Conservation (phyloP, 345 rosid genomes). For the Gossypium bickii region DNA sequence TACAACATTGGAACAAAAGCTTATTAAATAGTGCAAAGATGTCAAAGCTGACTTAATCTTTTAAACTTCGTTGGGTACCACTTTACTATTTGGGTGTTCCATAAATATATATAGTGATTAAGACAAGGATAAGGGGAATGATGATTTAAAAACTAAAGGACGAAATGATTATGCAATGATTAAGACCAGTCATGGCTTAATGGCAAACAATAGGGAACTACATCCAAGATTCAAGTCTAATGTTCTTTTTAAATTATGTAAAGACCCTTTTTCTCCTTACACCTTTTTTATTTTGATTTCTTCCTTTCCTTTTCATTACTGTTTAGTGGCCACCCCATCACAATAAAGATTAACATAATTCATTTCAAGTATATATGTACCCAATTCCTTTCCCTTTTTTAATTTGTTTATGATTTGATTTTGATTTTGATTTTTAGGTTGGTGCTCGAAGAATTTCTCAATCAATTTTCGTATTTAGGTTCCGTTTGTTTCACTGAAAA, state of each 20-base stretch:
- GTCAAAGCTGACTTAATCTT: not conserved
- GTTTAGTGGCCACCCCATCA: not conserved
- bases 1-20: not conserved
- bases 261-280: not conserved
- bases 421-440: not conserved
- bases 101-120: not conserved
- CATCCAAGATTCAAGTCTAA: not conserved
- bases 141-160: not conserved
- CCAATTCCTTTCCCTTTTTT: not conserved
- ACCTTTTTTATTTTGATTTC: not conserved
- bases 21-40: no score
- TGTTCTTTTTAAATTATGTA: not conserved
- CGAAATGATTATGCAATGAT: constrained; percentile 4
- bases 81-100: not conserved
- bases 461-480: no score
- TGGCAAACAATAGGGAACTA: not conserved
- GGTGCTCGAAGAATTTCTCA: no score
- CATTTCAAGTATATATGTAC: not conserved
- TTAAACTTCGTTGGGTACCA: not conserved
- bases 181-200: not conserved
- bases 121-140: not conserved
- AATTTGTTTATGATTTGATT: not conserved
- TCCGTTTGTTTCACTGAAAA: fast-evolving
- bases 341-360: not conserved
- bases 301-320: not conserved